These are phyloP conservation scores for Suillus paluster DNA, from an alignment of 768 basidiomycete genomes.

Conservation along the genomic window DNA sequence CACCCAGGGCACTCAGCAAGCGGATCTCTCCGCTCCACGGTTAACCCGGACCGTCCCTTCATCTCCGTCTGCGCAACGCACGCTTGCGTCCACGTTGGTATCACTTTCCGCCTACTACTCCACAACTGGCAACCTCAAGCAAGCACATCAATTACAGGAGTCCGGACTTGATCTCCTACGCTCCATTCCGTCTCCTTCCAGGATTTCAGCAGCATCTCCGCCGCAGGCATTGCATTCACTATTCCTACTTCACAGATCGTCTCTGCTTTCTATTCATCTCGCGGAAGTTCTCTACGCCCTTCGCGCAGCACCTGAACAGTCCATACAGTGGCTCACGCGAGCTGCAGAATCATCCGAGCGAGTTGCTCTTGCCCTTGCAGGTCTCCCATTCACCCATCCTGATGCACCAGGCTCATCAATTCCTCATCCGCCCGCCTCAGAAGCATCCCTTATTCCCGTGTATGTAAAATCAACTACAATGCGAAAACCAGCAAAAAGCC, in stretches of 20 bases:
- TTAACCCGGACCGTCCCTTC: constrained; percentile 48
- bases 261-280: constrained; percentile 73
- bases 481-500: constrained; percentile 54
- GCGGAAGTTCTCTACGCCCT: constrained; percentile 71
- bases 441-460: constrained; percentile 44
- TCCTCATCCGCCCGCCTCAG: constrained; percentile 42
- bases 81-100: constrained; percentile 61
- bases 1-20: constrained; percentile 36
- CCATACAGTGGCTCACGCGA: constrained; percentile 58
- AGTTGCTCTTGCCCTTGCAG: constrained; percentile 58
- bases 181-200: constrained; percentile 52
- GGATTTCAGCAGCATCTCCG: constrained; percentile 48
- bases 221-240: constrained; percentile 66
- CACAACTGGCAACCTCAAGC: constrained; percentile 53
- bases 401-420: constrained; percentile 39
- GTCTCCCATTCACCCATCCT: constrained; percentile 40
- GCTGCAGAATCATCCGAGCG: constrained; percentile 74
- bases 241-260: constrained; percentile 72
- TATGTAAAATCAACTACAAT: constrained; percentile 56
- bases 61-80: constrained; percentile 68
- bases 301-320: constrained; percentile 43
- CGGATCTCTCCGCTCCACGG: constrained; percentile 23
- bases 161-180: constrained; percentile 57
- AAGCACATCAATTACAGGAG: constrained; percentile 64
- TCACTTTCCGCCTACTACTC: constrained; percentile 77